phyloP scores from a whole-genome alignment of 1,139 yeast species.

The Cylindricascospora bacillispora region DNA sequence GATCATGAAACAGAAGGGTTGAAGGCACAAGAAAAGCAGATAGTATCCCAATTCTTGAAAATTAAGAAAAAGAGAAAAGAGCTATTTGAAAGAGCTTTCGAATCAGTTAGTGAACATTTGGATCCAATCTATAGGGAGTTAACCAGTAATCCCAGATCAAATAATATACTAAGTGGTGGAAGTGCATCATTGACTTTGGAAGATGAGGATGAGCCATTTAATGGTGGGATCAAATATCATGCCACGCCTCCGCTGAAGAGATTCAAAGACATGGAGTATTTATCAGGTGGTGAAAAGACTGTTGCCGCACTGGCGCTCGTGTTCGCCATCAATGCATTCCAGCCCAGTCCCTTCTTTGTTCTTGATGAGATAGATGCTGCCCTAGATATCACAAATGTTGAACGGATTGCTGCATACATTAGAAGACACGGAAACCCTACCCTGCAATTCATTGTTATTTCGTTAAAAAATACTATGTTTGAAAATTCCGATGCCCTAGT shows the following conservation, averaged over 20 bases:
- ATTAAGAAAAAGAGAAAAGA: conserved; percentile 49
- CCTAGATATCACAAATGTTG: conserved; percentile 78
- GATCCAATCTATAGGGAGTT: conserved; percentile 80
- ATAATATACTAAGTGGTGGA: conserved; percentile 71
- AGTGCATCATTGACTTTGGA: conserved; percentile 81
- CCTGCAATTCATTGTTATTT: conserved; percentile 87
- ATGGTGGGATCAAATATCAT: conserved; percentile 74
- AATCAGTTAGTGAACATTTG: conserved; percentile 59
- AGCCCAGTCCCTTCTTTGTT: conserved; percentile 92
- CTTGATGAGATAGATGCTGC: conserved; percentile 98
- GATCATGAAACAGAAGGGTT: conserved; percentile 56
- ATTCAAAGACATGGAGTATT: conserved; percentile 81
- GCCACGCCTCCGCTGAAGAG: conserved; percentile 97
- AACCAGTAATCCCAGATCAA: conserved; percentile 42
- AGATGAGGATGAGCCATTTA: conserved; percentile 81
- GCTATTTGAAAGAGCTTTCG: conserved; percentile 58
- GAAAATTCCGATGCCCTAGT: conserved; percentile 85
- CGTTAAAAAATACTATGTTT: conserved; percentile 76
- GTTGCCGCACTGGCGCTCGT: conserved; percentile 89
- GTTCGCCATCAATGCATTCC: conserved; percentile 82
- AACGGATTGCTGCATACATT: conserved; percentile 73
- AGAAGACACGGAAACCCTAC: conserved; percentile 62
- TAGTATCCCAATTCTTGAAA: conserved; percentile 44
- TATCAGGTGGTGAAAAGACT: conserved; percentile 95
- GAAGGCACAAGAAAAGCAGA: conserved; percentile 46